A percentile compares a stretch with the other conserved stretches of the same genome.
Evolutionary conservation across 1,284 basidiomycete species (phyloP).

Genomic region (Fomes fomentarius): DNA sequence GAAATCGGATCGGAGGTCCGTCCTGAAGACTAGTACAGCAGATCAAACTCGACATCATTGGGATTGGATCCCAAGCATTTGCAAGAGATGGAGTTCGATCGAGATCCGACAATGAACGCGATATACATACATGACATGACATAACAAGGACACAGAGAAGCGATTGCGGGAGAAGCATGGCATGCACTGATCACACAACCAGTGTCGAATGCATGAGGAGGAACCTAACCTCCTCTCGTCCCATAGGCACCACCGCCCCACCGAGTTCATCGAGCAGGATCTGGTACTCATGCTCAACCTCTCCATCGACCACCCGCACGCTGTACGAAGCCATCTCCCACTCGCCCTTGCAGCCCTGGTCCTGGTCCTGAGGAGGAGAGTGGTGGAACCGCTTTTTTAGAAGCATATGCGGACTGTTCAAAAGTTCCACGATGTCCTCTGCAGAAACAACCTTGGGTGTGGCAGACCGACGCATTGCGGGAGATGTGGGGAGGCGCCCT

Average conservation of each 20-base stretch:
- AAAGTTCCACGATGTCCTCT: not conserved
- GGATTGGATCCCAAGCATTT: too few species aligned
- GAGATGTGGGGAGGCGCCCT: not conserved
- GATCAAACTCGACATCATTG: too few species aligned
- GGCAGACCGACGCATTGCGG: not conserved
- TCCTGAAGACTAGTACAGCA: too few species aligned
- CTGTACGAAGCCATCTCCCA: slow-evolving; percentile 12
- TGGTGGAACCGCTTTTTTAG: slow-evolving; percentile 7
- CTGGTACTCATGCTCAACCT: slow-evolving; percentile 9
- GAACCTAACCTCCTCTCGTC: not conserved
- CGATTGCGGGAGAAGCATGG: not conserved
- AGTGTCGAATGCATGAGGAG: slow-evolving; percentile 5
- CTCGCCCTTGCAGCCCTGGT: slow-evolving; percentile 4
- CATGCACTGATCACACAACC: not conserved
- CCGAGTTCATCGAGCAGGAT: slow-evolving; percentile 1
- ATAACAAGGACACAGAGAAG: too few species aligned
- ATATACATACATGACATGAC: too few species aligned
- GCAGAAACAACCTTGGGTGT: not conserved
- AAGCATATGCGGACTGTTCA: slow-evolving; percentile 1
- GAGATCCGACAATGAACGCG: too few species aligned
- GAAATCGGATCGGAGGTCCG: too few species aligned
- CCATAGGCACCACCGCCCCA: slow-evolving; percentile 4
- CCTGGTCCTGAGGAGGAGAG: not conserved
- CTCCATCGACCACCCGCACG: slow-evolving; percentile 1
- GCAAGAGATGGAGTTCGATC: too few species aligned